Base-by-base conservation (phyloP, 108 stramenopile genomes). In the Nannochloropsis gaditana region DNA sequence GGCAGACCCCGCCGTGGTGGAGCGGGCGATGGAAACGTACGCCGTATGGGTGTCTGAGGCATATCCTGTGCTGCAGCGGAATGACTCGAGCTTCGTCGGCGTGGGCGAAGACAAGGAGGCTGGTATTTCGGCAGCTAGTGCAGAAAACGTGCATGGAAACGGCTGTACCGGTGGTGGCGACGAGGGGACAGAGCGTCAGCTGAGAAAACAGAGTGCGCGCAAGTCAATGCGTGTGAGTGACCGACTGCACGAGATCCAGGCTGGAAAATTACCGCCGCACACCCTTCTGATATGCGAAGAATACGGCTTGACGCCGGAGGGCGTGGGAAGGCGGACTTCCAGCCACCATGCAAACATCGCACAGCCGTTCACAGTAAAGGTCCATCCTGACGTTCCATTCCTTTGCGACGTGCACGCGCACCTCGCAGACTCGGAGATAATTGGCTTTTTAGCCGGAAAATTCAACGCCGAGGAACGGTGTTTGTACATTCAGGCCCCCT, bases 321-420 rank as follows among this genome's bases (percentile, higher is more conserved):
- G 59, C 19, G n/a, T 85, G 79, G 79, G n/a, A 80, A 44, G 41
- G 84, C 79, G 42, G 43, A 41, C 8, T 79, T 41, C 10, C n/a
- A 42, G 19, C 41, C 84, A 85, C 0, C 84, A 21, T 80, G 42
- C 80, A n/a, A 45, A 21, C 19, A 2, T 10, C 82, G 82, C 42
- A 43, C 86, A 73, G 8, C 59, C 59, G 9, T 87, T 87, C 31
- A 43, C 44, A 9, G 83, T 87, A 19, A 21, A 79, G 9, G 86
- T 87, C 42, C 86, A 87, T 42, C 93, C 93, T 11, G 90, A 92
- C 44, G 91, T 82, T 11, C 81, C 81, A n/a, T 89, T 93, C 43
- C 42, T 93, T 6, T 87, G 88, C 21, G 93, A 93, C 43, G 59
- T 93, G 79, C 93, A 93, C 83, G 89, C 91, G 21, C 93, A 93